Evolutionary conservation across 164 flowering plant species (phyloP).

Genomic region (Euptelea pleiosperma): DNA sequence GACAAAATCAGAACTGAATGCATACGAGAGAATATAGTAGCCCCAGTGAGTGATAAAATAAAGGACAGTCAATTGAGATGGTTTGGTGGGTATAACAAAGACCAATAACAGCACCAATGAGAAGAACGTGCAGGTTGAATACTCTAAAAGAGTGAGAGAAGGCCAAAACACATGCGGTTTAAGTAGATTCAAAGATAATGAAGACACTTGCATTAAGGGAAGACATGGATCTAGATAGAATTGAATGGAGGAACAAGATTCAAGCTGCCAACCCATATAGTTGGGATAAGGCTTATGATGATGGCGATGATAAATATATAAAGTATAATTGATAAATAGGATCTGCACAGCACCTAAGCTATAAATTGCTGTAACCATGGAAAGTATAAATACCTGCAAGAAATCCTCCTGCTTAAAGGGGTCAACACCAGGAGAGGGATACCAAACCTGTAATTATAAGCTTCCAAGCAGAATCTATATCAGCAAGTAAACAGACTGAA

Average conservation of each 20-base stretch:
- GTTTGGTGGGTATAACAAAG: background rate
- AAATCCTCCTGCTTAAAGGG: slow-evolving; percentile 94
- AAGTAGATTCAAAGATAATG: too few relatives aligned
- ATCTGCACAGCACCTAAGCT: too few relatives aligned
- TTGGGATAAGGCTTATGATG: too few relatives aligned
- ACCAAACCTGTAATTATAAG: slow-evolving; percentile 83
- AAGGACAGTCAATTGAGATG: background rate
- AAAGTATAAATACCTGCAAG: slow-evolving; percentile 63
- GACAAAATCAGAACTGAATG: background rate
- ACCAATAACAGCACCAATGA: background rate
- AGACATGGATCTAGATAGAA: background rate
- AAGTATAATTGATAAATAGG: too few relatives aligned
- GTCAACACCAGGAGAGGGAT: slow-evolving; percentile 92
- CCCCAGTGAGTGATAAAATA: too few relatives aligned
- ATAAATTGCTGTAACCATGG: background rate
- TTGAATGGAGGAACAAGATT: too few relatives aligned
- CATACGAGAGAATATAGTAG: background rate
- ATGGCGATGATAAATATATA: too few relatives aligned
- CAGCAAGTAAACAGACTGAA: slow-evolving; percentile 36
- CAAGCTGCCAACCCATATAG: too few relatives aligned
- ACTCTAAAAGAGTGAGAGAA: background rate
- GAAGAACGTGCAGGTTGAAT: too few relatives aligned
- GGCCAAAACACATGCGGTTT: too few relatives aligned
- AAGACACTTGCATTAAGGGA: too few relatives aligned
- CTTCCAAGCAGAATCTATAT: slow-evolving; percentile 47